These are phyloP conservation scores for Massariosphaeria phaeospora DNA, from an alignment of 495 filamentous ascomycete species.

Conservation along the genomic window DNA sequence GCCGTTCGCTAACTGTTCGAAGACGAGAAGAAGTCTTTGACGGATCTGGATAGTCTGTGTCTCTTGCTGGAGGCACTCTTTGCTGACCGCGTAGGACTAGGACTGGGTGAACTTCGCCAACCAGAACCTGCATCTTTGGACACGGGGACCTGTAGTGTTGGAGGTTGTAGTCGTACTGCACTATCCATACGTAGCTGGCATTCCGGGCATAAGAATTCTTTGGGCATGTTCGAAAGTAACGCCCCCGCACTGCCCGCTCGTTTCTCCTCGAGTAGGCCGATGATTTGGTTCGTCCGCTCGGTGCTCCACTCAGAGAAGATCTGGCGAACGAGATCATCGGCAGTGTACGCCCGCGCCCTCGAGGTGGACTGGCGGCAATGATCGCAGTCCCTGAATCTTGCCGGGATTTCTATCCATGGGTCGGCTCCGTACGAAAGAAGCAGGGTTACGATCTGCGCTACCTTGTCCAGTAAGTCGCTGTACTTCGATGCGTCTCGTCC, in stretches of 20 bases:
- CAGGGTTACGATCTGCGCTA: background rate
- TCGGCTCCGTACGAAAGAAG: background rate
- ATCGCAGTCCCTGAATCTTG: background rate
- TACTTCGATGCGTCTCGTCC: background rate
- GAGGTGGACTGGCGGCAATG: background rate
- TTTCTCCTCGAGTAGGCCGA: background rate
- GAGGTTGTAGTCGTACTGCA: background rate
- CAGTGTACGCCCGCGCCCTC: background rate
- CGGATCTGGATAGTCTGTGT: background rate
- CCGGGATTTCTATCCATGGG: background rate
- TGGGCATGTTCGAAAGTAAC: background rate
- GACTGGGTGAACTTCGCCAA: too few species aligned
- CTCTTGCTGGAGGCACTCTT: too few species aligned
- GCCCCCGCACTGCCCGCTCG: background rate
- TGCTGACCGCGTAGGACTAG: too few species aligned
- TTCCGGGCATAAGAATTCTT: background rate
- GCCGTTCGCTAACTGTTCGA: background rate
- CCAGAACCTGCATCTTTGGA: too few species aligned
- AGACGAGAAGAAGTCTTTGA: background rate
- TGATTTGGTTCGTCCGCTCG: background rate
- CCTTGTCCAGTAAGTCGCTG: too few species aligned
- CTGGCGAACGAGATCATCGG: background rate
- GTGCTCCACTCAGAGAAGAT: background rate
- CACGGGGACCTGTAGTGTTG: background rate
- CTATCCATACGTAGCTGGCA: background rate